Evolutionary conservation across 495 filamentous ascomycete genomes (phyloP).

Genomic region (Letharia columbiana): DNA sequence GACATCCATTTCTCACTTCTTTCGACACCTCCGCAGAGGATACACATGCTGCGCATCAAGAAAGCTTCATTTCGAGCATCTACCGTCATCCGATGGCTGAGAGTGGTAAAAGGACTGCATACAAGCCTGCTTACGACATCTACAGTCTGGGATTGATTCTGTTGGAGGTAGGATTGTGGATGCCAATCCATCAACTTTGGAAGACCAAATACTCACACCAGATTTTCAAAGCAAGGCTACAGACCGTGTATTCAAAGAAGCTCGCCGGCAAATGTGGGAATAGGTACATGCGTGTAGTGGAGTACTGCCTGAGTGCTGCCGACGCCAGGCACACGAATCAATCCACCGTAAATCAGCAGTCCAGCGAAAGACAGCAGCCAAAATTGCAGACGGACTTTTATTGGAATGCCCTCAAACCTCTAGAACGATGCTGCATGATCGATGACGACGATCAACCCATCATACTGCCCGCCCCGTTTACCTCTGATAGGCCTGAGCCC

Average conservation of each 20-base stretch:
- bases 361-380: slow-evolving; percentile 10
- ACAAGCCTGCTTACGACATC: slow-evolving; percentile 57
- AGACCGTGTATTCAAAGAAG: slow-evolving; percentile 55
- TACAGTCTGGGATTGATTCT: slow-evolving; percentile 79
- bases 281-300: slow-evolving; percentile 71
- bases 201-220: slow-evolving; percentile 56
- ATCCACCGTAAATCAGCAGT: neutral
- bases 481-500: neutral
- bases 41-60: slow-evolving; percentile 38
- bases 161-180: slow-evolving; percentile 83
- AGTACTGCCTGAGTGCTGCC: slow-evolving; percentile 68
- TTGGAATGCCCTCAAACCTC: slow-evolving; percentile 34
- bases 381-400: slow-evolving; percentile 32
- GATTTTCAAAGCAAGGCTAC: slow-evolving; percentile 56
- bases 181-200: slow-evolving; percentile 59
- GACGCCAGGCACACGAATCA: slow-evolving; percentile 33
- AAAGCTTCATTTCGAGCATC: slow-evolving; percentile 49
- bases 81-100: slow-evolving; percentile 62
- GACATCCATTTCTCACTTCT: slow-evolving; percentile 67
- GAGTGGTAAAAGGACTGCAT: slow-evolving; percentile 24
- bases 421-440: slow-evolving; percentile 35
- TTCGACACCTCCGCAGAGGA: slow-evolving; percentile 74
- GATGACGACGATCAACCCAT: slow-evolving; percentile 28
- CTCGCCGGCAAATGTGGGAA: slow-evolving; percentile 65
- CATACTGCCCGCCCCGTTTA: slow-evolving; percentile 15